Conservation (phyloP, 345 rosid species). For the Citrus inodora region DNA sequence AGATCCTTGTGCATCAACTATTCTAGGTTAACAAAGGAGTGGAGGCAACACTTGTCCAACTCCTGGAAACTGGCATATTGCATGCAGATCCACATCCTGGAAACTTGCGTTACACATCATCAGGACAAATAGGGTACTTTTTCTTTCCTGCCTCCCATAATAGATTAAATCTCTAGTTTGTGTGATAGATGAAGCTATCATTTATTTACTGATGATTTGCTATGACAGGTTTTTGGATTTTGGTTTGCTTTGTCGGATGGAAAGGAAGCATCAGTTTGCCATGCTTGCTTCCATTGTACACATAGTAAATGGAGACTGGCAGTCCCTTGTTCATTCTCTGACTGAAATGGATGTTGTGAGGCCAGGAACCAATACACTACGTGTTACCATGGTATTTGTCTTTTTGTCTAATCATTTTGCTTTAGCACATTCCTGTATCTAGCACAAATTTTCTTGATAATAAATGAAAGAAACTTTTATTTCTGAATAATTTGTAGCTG, state of each 20-base stretch:
- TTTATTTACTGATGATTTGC: conserved; percentile 10
- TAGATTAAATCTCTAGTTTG: conserved; percentile 12
- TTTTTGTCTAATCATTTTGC: conserved; percentile 1
- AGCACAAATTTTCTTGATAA: conserved; percentile 5
- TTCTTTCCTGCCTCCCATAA: conserved; percentile 9
- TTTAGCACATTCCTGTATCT: background rate
- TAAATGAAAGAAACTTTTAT: background rate
- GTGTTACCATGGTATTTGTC: conserved; percentile 63
- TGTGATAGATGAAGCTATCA: conserved; percentile 11
- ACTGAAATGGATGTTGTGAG: conserved; percentile 88
- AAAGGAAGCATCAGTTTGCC: conserved; percentile 84
- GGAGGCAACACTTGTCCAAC: conserved; percentile 89
- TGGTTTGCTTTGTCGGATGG: conserved; percentile 91
- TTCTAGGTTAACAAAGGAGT: conserved; percentile 86
- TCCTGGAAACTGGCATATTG: conserved; percentile 89
- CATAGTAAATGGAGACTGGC: conserved; percentile 94
- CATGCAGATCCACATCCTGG: conserved; percentile 99
- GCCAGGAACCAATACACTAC: conserved; percentile 69
- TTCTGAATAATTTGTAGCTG: background rate
- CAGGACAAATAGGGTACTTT: conserved; percentile 82
- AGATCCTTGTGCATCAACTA: conserved; percentile 10
- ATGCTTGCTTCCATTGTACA: conserved; percentile 94
- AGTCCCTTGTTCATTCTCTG: conserved; percentile 69
- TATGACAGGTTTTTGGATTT: conserved; percentile 83
- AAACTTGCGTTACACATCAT: conserved; percentile 75